Base-by-base conservation (phyloP, 192 early-diverging fungal species). In the Paraglomus brasilianum region DNA sequence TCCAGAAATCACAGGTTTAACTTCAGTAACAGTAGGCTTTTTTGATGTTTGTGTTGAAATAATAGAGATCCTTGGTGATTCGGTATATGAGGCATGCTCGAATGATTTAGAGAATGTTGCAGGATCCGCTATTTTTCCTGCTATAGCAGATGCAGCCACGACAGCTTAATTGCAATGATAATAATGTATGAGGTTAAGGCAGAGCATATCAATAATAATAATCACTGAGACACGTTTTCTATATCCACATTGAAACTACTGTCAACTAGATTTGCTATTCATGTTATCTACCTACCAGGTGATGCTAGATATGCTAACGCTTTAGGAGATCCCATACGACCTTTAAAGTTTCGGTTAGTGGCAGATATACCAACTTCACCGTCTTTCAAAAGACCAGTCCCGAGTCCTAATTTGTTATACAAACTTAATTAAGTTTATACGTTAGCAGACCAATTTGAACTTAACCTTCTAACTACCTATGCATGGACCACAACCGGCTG, bases 331-430 rank as follows among this genome's bases (percentile, higher is more conserved):
- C 97, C 97, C 97, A 99, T 99, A 14, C 97, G 87, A 52, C 97
- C 97, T 82, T 99, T 99, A 81, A 93, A 99, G 75, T 99, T 99
- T 55, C 97, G 85, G 77, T 99, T 99, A 21, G 97, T 97, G 15
- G 97, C 97, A n/a, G 93, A 95, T 53, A 99, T 97, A 22, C 97
- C 95, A 7, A 97, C 92, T 78, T 97, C 95, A 40, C 93, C 92
- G 73, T 99, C 97, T 80, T 95, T 84, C 46, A 99, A 84, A 65
- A 99, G 79, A 24, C 95, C 97, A 15, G 86, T 85, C 40, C 97
- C 97, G 1, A 97, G 83, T 11, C 95, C 91, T 82, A 73, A 4
- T 17, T 4, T 5, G 9, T 14, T 55, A 46, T 8, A 22, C 66
- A 38, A 44, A 30, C 36, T 36, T 60, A 56, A 41, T 38, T 8